phyloP scores from a whole-genome alignment of 805 yeast species.

The Sungouiella thailandica region DNA sequence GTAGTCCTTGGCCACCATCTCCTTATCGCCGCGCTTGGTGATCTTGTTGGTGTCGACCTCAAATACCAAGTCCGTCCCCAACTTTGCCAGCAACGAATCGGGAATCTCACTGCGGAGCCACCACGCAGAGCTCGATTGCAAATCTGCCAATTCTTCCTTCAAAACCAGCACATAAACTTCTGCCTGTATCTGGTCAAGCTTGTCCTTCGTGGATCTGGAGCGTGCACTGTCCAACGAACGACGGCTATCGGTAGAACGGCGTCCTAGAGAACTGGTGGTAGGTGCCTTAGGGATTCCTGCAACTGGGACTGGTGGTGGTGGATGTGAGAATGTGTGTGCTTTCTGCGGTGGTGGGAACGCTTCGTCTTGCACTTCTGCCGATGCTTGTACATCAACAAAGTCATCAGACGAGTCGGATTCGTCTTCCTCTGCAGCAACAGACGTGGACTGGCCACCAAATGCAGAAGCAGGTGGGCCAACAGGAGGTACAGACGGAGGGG shows the following conservation, averaged over 20 bases:
- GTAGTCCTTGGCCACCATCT: conserved; percentile 51
- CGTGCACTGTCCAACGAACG: conserved; percentile 4
- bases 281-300: not conserved
- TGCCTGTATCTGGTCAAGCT: conserved; percentile 25
- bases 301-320: not conserved
- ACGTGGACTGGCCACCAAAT: not conserved
- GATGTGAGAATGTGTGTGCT: conserved; percentile 3
- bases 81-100: conserved; percentile 35
- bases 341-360: not conserved
- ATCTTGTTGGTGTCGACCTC: conserved; percentile 62
- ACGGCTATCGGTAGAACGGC: conserved; percentile 12
- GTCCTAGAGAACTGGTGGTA: not conserved
- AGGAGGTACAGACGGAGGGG: conserved; percentile 8
- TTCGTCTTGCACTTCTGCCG: no score
- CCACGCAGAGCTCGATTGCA: conserved; percentile 47
- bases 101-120: conserved; percentile 64
- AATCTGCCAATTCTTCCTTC: conserved; percentile 26
- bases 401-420: not conserved
- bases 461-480: conserved; percentile 7
- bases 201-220: conserved; percentile 12
- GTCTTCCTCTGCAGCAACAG: not conserved
- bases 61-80: conserved; percentile 47
- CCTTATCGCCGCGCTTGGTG: conserved; percentile 52
- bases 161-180: conserved; percentile 19
- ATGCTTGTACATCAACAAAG: no score